phyloP scores from a whole-genome alignment of 176 grass and related monocot species.

The Oryza australiensis region DNA sequence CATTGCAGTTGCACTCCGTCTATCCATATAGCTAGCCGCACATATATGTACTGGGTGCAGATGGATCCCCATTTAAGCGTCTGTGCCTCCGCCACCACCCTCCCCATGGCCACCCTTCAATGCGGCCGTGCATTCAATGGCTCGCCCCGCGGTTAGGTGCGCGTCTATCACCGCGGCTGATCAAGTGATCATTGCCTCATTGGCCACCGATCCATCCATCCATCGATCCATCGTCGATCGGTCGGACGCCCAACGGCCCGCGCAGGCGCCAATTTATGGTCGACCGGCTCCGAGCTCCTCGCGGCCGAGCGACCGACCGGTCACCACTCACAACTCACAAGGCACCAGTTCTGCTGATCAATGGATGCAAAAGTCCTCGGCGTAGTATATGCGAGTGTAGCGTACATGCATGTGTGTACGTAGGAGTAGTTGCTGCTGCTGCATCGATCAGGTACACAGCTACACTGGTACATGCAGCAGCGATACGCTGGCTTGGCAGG shows the following conservation, averaged over 20 bases:
- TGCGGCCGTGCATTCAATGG: slow-evolving; percentile 44
- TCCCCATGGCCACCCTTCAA: slow-evolving; percentile 25
- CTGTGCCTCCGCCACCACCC: background rate
- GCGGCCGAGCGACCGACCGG: background rate
- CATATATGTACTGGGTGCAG: slow-evolving; percentile 5
- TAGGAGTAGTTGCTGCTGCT: slow-evolving; percentile 2
- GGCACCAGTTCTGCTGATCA: background rate
- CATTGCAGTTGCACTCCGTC: background rate
- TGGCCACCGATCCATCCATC: background rate
- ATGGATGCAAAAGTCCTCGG: background rate
- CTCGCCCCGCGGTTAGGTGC: slow-evolving; percentile 38
- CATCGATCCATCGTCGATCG: background rate
- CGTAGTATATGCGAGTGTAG: background rate
- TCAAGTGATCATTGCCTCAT: background rate
- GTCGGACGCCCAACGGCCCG: slow-evolving; percentile 42
- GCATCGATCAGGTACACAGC: slow-evolving; percentile 4
- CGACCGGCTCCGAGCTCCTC: slow-evolving; percentile 14
- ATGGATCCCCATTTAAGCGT: slow-evolving; percentile 24
- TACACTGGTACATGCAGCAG: background rate
- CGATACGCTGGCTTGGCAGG: too few species aligned
- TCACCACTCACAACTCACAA: too few species aligned
- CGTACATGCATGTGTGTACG: background rate
- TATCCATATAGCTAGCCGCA: background rate
- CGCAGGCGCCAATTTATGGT: slow-evolving; percentile 75
- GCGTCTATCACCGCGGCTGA: background rate